A percentile compares a stretch with the other conserved stretches of the same genome.
Evolutionary conservation across 208 protist species (phyloP).

Genomic region (Angomonas ambiguus): DNA sequence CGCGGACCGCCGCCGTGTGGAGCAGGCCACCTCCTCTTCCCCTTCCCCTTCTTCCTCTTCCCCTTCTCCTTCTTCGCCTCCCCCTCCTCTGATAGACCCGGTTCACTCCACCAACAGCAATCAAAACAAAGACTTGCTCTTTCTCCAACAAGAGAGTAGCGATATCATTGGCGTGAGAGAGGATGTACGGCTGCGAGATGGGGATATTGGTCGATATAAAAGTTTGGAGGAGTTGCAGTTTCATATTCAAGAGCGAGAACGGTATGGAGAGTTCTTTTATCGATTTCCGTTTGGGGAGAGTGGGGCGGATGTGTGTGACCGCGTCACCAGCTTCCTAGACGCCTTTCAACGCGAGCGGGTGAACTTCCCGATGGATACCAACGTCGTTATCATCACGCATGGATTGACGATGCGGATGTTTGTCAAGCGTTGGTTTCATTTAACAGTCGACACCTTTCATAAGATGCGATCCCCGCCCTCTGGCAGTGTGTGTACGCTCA

Average conservation of each 20-base stretch:
- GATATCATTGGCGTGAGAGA: constrained; percentile 77
- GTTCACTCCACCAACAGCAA: background rate
- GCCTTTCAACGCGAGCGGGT: constrained; percentile 79
- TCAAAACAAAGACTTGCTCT: constrained; percentile 17
- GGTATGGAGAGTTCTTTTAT: constrained; percentile 92
- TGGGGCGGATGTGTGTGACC: constrained; percentile 91
- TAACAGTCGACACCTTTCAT: constrained; percentile 90
- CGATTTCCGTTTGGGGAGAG: constrained; percentile 90
- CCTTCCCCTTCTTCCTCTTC: too few species aligned
- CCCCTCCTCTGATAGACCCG: background rate
- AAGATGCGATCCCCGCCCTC: constrained; percentile 74
- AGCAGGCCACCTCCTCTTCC: background rate
- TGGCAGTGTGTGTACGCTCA: constrained; percentile 63
- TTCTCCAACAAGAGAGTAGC: constrained; percentile 34
- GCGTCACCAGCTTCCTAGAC: constrained; percentile 87
- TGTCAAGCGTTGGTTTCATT: constrained; percentile 89
- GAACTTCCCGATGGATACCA: constrained; percentile 79
- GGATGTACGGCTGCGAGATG: constrained; percentile 90
- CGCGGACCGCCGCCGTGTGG: background rate
- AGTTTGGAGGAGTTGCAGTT: constrained; percentile 49
- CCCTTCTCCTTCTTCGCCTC: too few species aligned
- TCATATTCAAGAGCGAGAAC: constrained; percentile 63
- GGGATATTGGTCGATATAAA: constrained; percentile 91
- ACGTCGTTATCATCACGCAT: constrained; percentile 89
- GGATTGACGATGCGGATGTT: constrained; percentile 86